phyloP scores from a whole-genome alignment of 768 basidiomycete species.

The Sporobolomyces pararoseus region DNA sequence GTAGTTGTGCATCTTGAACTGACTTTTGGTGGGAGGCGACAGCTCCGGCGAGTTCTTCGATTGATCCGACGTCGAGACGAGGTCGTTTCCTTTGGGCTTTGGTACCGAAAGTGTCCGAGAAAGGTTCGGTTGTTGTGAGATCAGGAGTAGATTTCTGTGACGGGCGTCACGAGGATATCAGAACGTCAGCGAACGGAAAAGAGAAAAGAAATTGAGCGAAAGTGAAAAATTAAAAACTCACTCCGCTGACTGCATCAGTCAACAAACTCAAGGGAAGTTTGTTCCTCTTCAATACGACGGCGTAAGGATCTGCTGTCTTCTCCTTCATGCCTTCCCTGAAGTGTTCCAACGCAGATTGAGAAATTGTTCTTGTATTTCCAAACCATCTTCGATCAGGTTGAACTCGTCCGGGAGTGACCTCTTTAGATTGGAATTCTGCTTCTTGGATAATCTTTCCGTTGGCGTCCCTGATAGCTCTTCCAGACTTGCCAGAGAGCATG shows the following conservation, averaged over 20 bases:
- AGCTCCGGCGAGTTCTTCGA: conserved; percentile 71
- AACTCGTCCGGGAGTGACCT: conserved; percentile 81
- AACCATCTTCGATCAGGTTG: conserved; percentile 97
- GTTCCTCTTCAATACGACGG: conserved; percentile 85
- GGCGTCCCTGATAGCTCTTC: conserved; percentile 78
- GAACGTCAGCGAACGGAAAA: conserved; percentile 1
- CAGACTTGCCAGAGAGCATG: conserved; percentile 76
- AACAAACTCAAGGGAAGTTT: conserved; percentile 95
- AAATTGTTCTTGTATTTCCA: conserved; percentile 97
- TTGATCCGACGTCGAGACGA: conserved; percentile 77
- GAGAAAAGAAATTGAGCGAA: neutral
- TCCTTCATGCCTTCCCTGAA: conserved; percentile 81
- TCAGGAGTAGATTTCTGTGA: conserved; percentile 67
- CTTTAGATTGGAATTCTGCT: conserved; percentile 93
- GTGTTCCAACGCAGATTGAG: conserved; percentile 90
- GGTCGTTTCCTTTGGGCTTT: conserved; percentile 92
- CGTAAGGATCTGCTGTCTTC: conserved; percentile 91
- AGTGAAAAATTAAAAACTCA: conserved; percentile 43
- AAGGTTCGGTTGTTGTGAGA: conserved; percentile 94
- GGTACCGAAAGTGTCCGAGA: conserved; percentile 87
- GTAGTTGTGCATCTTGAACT: conserved; percentile 12
- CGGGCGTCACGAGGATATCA: too few species aligned
- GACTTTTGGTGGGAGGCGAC: conserved; percentile 18
- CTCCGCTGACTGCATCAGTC: conserved; percentile 74
- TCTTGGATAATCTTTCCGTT: conserved; percentile 90